Base-by-base conservation (phyloP, 2,329 filamentous ascomycete genomes). In the Aschersonia sp. region DNA sequence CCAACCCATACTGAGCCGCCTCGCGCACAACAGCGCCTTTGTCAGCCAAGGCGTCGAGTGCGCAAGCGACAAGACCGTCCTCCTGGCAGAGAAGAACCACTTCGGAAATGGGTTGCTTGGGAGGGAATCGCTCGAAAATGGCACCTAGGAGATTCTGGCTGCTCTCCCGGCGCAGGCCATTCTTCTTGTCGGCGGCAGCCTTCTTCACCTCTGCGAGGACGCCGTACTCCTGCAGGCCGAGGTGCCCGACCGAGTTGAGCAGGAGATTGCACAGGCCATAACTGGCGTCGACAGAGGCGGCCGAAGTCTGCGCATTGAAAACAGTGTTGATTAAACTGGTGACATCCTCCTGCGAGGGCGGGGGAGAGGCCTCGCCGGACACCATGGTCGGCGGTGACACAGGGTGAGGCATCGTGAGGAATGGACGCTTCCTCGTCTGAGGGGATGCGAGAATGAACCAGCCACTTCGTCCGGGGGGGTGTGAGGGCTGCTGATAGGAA, bases 131-230 rank as follows among this genome's bases (percentile, higher is more conserved):
- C 72, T 98, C 92, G 59, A 97, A 91, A 44, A 98, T 73, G 48
- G 94, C 91, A 49, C 94, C 92, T 30, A 97, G 76, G 42, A 94
- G 83, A 65, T 96, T 94, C 80, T 97, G 94, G 54, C 89, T 85
- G 60, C 89, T 88, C 70, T 98, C 92, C 58, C 91, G 78, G 57
- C 78, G 80, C 40, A 84, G 75, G 12, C 84, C 84, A 65, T 82
- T 89, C 75, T 98, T 98, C 80, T 97, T 98, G 70, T 97, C 89
- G 57, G 74, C 70, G 4, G 91, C 89, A 40, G 86, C 87, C 74
- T 94, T 78, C 61, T 73, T 77, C 52, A 79, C 54, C 61, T 78
- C 74, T 57, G 69, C 63, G 31, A 79, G 58, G 54, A 81, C 61
- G 53, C 73, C 74, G 58, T 78, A 80, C 45, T 68, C 57, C 40